These are phyloP conservation scores for Aspergillus carlsbadensis DNA, from an alignment of 495 filamentous ascomycete genomes.

Conservation along the genomic window DNA sequence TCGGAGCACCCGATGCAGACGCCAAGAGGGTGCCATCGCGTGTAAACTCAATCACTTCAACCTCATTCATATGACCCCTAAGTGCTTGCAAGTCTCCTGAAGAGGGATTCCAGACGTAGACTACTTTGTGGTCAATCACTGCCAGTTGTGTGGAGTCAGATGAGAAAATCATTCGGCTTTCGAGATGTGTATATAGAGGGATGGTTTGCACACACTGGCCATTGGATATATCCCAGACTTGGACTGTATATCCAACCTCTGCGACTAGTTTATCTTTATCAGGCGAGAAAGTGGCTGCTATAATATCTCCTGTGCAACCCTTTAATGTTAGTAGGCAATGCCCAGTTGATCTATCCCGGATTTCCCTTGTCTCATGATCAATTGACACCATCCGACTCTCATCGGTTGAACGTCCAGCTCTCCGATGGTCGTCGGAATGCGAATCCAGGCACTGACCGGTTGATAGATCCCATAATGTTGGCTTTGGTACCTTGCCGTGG, in stretches of 20 bases:
- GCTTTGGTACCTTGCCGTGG: too few species aligned
- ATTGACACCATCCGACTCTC: too few species aligned
- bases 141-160: background rate
- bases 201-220: background rate
- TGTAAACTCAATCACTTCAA: background rate
- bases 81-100: background rate
- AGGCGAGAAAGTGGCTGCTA: background rate
- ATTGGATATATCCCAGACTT: background rate
- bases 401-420: too few species aligned
- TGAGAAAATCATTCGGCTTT: background rate
- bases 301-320: too few species aligned
- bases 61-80: background rate
- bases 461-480: too few species aligned
- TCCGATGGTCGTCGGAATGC: too few species aligned
- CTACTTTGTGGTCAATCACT: background rate
- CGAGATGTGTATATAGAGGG: background rate
- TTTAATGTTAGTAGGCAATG: too few species aligned
- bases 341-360: too few species aligned
- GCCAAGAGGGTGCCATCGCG: background rate
- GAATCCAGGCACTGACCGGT: too few species aligned
- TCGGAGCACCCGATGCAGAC: background rate
- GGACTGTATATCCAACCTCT: too few species aligned
- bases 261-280: background rate
- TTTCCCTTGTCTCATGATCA: too few species aligned
- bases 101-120: background rate